Percentiles rank a stretch among this genome's conserved stretches.
Conservation (phyloP, 768 basidiomycete genomes). For the Leccinum boreale region DNA sequence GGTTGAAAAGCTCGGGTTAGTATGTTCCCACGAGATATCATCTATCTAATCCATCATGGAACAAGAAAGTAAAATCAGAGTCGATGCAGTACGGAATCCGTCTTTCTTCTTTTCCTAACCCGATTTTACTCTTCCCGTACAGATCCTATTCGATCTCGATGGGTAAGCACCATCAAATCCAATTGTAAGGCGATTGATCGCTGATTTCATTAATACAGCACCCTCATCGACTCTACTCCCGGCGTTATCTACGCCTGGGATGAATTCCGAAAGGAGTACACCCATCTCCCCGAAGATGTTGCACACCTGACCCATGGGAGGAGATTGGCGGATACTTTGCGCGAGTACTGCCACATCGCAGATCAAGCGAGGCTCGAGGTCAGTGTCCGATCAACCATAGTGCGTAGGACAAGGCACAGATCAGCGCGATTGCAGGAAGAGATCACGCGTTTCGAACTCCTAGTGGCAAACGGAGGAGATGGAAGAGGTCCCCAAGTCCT, state of each 20-base stretch:
- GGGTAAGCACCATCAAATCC: constrained; percentile 40
- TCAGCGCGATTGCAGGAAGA: constrained; percentile 44
- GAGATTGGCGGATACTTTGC: constrained; percentile 70
- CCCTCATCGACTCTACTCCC: constrained; percentile 79
- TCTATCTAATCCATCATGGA: not conserved
- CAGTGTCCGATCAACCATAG: constrained; percentile 11
- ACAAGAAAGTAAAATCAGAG: constrained; percentile 31
- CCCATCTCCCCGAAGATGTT: constrained; percentile 46
- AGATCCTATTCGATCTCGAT: constrained; percentile 73
- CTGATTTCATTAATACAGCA: constrained; percentile 39
- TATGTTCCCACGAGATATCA: too few species aligned
- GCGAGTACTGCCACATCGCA: constrained; percentile 60
- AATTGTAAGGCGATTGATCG: not conserved
- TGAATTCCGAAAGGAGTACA: constrained; percentile 61
- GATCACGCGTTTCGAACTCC: constrained; percentile 73
- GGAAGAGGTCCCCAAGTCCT: constrained; percentile 52
- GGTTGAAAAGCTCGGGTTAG: too few species aligned
- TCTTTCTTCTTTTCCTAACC: not conserved
- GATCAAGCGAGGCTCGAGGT: constrained; percentile 59
- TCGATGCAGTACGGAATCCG: constrained; percentile 48
- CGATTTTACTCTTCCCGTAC: constrained; percentile 8
- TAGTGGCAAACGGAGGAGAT: constrained; percentile 53
- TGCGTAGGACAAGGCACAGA: not conserved
- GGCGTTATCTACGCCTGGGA: constrained; percentile 80
- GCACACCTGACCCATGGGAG: constrained; percentile 72